These are phyloP conservation scores for Akebia trifoliata DNA, from an alignment of 164 flowering plant genomes.

Conservation along the genomic window DNA sequence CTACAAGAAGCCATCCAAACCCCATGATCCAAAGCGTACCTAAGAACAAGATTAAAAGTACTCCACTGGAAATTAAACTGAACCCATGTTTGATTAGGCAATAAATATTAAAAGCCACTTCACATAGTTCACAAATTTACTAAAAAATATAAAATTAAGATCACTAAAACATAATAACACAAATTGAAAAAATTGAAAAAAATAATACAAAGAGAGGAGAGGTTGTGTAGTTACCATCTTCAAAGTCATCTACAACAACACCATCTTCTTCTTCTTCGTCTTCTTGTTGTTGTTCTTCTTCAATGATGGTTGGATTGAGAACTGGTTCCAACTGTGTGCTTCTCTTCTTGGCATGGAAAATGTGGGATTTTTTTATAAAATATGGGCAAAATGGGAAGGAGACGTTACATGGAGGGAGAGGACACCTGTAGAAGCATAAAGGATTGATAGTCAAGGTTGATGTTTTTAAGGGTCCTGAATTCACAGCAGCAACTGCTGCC, in stretches of 20 bases:
- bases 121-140: too few relatives aligned
- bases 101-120: too few relatives aligned
- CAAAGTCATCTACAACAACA: constrained; percentile 33
- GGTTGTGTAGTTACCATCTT: constrained; percentile 37
- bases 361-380: constrained; percentile 3
- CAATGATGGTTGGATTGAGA: constrained; percentile 28
- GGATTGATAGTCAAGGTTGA: neutral
- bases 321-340: constrained; percentile 31
- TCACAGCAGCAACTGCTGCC: neutral
- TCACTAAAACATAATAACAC: too few relatives aligned
- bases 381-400: constrained; percentile 13
- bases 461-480: neutral
- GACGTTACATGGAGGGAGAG: neutral
- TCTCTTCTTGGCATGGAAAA: constrained; percentile 33
- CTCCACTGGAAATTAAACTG: too few relatives aligned
- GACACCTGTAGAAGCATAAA: constrained; percentile 2
- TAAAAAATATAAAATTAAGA: too few relatives aligned
- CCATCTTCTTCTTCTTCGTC: constrained; percentile 24
- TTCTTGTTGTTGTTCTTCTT: constrained; percentile 34
- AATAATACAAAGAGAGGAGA: too few relatives aligned
- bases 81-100: too few relatives aligned
- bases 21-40: too few relatives aligned
- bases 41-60: too few relatives aligned
- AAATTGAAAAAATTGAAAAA: too few relatives aligned
- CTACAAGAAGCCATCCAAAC: too few relatives aligned